phyloP scores from a whole-genome alignment of 352 stramenopile species.

The Globisporangium takayamanum region DNA sequence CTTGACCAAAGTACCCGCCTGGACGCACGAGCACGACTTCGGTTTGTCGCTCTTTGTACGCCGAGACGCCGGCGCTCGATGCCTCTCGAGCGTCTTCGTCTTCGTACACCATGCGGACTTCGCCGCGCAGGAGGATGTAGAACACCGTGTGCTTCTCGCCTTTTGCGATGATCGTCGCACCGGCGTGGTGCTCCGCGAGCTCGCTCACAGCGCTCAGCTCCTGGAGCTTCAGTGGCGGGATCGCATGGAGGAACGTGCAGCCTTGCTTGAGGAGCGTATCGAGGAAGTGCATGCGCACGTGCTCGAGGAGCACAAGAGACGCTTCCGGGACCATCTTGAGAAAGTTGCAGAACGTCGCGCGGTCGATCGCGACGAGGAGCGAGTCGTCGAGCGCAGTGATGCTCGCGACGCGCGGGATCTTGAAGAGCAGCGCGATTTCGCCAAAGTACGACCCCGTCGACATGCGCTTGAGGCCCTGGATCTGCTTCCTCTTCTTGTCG shows the following conservation, averaged over 20 bases:
- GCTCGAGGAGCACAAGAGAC: slow-evolving; percentile 45
- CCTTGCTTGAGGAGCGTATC: slow-evolving; percentile 57
- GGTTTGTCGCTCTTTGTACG: slow-evolving; percentile 4
- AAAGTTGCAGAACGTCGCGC: slow-evolving; percentile 63
- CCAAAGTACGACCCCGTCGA: slow-evolving; percentile 56
- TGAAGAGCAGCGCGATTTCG: slow-evolving; percentile 68
- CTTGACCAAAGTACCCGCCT: slow-evolving; percentile 61
- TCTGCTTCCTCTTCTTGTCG: slow-evolving; percentile 18
- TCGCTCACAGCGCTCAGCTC: slow-evolving; percentile 51
- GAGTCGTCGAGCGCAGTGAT: slow-evolving; percentile 57
- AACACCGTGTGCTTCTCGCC: slow-evolving; percentile 27
- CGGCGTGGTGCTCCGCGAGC: slow-evolving; percentile 30
- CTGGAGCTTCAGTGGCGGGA: slow-evolving; percentile 45
- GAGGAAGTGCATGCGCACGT: slow-evolving; percentile 53
- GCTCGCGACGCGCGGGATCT: slow-evolving; percentile 57
- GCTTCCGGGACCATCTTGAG: slow-evolving; percentile 58
- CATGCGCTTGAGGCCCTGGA: slow-evolving; percentile 52
- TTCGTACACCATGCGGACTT: slow-evolving; percentile 33
- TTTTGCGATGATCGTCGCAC: slow-evolving; percentile 23
- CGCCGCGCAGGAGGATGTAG: slow-evolving; percentile 39
- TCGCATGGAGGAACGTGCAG: slow-evolving; percentile 43
- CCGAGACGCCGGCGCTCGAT: slow-evolving; percentile 3
- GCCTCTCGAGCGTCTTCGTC: neutral
- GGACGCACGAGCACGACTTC: slow-evolving; percentile 34
- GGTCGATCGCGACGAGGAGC: slow-evolving; percentile 64